These are phyloP conservation scores for Eremochloa ophiuroides DNA, from an alignment of 176 grass and related monocot species.

Conservation along the genomic window DNA sequence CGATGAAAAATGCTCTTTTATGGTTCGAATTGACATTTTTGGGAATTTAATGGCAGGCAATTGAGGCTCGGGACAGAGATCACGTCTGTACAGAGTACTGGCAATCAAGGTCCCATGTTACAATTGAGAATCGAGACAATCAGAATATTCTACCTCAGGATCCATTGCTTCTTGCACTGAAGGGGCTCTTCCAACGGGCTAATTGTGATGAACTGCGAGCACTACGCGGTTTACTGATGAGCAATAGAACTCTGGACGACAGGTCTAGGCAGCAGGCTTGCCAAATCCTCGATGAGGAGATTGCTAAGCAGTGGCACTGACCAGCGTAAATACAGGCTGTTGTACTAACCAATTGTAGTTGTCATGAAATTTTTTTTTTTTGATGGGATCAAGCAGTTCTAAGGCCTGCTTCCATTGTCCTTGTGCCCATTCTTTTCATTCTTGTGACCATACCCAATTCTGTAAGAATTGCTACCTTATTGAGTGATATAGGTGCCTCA, in stretches of 20 bases:
- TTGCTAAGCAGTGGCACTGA: constrained; percentile 37
- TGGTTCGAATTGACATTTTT: not conserved
- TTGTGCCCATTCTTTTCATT: constrained; percentile 29
- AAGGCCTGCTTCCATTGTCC: constrained; percentile 23
- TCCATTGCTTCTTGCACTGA: constrained; percentile 33
- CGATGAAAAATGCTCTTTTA: not conserved
- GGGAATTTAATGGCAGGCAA: constrained; percentile 37
- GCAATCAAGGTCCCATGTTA: constrained; percentile 48
- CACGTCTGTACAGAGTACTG: constrained; percentile 74
- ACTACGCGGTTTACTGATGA: constrained; percentile 49
- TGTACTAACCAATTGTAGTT: constrained; percentile 29
- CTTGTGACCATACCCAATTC: constrained; percentile 14
- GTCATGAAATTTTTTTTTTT: constrained; percentile 31
- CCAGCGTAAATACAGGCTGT: constrained; percentile 26
- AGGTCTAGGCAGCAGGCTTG: constrained; percentile 40
- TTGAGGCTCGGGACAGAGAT: constrained; percentile 53
- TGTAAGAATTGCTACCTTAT: constrained; percentile 8
- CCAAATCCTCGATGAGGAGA: constrained; percentile 46
- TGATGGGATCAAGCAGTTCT: constrained; percentile 16
- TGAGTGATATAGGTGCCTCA: not conserved
- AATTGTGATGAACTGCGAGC: constrained; percentile 55
- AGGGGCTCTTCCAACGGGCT: constrained; percentile 74
- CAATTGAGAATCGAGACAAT: constrained; percentile 9
- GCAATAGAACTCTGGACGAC: constrained; percentile 22
- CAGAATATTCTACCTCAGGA: constrained; percentile 19